Evolutionary conservation across 2,329 filamentous ascomycete genomes (phyloP), one percentile per base, ranked within the genome.

Genomic region (Penicillium carneum): DNA sequence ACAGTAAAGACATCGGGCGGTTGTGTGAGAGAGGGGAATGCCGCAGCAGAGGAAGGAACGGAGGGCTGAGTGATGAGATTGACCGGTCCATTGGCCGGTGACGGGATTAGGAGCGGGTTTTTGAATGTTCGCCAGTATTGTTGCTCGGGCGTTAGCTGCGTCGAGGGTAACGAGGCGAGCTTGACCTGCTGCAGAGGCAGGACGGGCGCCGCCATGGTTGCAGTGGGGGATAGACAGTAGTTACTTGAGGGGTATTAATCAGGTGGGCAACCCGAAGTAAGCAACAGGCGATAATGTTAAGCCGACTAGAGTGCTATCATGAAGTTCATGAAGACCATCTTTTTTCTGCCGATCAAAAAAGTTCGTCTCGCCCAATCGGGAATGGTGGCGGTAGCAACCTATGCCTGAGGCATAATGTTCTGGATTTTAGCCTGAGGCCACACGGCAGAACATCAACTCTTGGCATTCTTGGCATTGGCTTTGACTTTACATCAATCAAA

Each of bases 111-210:
- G 60, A 96, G 87, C 68, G 93, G 91, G 69, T 93, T 95, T 80
- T 92, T 93, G 83, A 99, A 99, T 12, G 90, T 90, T 75, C 90
- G 90, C 96, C 96, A 99, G 84, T 98, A 98, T 68, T 89, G 87
- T 81, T 98, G 93, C 82, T 99, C 95, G 34, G 93, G 89, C 6
- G 94, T 97, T 49, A 94, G 81, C 50, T 73, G 74, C 56, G 92
- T 90, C 42, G 90, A 89, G 59, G 93, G 93, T 52, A 92, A 91
- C 65, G 90, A 86, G 59, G 94, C 88, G 74, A 96, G 86, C 84
- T 92, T 96, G 74, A 96, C 82, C 77, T 89, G 89, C 77, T 88
- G 88, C 68, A 96, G 82, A 63, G 91, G 90, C 77, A 88, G 87
- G 72, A 96, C 91, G 81, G 92, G 89, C 73, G 93, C 91, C 71